A percentile compares a stretch with the other conserved stretches of the same genome.
phyloP scores from a whole-genome alignment of 176 grass and related monocot genomes.

The Cymbopogon citratus region DNA sequence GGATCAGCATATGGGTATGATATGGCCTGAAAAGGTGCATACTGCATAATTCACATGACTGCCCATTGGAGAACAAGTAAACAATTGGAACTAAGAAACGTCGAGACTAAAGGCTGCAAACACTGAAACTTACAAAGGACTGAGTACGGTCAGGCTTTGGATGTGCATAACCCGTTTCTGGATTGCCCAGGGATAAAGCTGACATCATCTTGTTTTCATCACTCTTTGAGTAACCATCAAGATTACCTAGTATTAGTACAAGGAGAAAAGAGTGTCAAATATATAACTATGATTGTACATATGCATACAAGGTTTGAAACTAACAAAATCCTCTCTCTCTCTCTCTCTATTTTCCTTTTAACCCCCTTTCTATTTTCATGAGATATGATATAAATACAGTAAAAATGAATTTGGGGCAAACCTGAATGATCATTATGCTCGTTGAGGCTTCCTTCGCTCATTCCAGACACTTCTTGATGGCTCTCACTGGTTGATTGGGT shows the following conservation, averaged over 20 bases:
- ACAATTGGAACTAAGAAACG: neutral
- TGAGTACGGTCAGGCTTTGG: conserved; percentile 55
- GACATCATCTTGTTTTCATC: conserved; percentile 71
- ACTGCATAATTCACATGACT: conserved; percentile 16
- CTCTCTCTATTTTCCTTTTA: neutral
- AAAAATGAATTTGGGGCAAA: conserved; percentile 5
- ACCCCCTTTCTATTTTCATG: neutral
- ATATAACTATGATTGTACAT: neutral
- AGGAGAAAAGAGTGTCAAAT: conserved; percentile 24
- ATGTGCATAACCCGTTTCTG: conserved; percentile 45
- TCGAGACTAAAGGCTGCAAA: neutral
- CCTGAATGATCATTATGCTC: conserved; percentile 56
- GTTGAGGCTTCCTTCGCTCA: conserved; percentile 58
- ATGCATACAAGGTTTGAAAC: neutral
- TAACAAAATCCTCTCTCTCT: neutral
- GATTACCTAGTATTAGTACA: conserved; percentile 40
- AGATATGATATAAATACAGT: conserved; percentile 22
- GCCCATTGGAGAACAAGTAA: conserved; percentile 11
- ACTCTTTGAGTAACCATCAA: conserved; percentile 38
- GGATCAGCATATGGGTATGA: conserved; percentile 30
- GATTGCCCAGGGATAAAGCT: conserved; percentile 56
- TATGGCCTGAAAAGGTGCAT: conserved; percentile 56
- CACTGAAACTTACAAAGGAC: conserved; percentile 53
- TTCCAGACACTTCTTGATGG: conserved; percentile 59
- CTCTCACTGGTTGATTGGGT: conserved; percentile 56